phyloP scores from a whole-genome alignment of 805 yeast genomes.

The Saccharomycopsis vini region DNA sequence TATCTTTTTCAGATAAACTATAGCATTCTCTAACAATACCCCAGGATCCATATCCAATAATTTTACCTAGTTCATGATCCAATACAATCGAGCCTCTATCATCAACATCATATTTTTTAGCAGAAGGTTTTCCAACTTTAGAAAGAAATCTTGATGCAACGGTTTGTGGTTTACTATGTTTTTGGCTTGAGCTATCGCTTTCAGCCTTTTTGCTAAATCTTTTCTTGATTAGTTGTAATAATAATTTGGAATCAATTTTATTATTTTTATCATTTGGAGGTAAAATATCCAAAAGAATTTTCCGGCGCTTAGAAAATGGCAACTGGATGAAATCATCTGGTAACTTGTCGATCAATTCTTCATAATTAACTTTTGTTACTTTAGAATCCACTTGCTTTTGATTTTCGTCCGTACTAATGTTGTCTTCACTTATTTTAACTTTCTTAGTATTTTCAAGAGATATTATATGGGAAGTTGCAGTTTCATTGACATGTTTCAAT shows the following conservation, averaged over 20 bases:
- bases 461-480: neutral
- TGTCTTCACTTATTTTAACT: neutral
- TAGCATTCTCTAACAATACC: conserved; percentile 72
- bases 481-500: neutral
- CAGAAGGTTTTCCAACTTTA: conserved; percentile 20
- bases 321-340: conserved; percentile 47
- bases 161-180: conserved; percentile 11
- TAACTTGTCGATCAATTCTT: conserved; percentile 27
- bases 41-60: conserved; percentile 87
- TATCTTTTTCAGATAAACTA: conserved; percentile 24
- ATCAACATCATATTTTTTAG: conserved; percentile 35
- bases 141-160: conserved; percentile 25
- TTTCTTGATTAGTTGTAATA: conserved; percentile 25
- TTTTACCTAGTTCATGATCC: conserved; percentile 57
- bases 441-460: too few species aligned
- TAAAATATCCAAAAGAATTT: conserved; percentile 28
- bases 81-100: conserved; percentile 62
- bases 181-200: conserved; percentile 5
- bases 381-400: conserved; percentile 16
- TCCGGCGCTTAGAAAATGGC: conserved; percentile 55
- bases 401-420: neutral
- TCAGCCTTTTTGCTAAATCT: conserved; percentile 21
- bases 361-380: conserved; percentile 19
- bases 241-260: conserved; percentile 25
- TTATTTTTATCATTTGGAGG: conserved; percentile 25